These are phyloP conservation scores for Erodium trifolium DNA, from an alignment of 441 rosid genomes.

Conservation along the genomic window DNA sequence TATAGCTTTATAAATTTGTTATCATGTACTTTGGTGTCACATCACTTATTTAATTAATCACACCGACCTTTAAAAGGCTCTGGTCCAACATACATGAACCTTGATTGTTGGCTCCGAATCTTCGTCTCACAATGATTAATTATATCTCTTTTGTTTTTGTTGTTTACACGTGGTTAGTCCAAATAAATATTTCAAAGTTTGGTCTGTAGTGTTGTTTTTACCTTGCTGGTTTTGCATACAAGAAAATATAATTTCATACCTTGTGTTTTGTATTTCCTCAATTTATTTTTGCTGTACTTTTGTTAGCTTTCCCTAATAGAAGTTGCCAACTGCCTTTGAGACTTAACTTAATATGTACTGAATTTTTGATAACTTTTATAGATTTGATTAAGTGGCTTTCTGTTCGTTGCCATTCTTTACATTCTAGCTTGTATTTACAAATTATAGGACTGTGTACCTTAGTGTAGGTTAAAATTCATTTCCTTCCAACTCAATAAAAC, in stretches of 20 bases:
- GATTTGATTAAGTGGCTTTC: background rate
- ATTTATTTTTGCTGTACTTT: background rate
- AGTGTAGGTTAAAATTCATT: background rate
- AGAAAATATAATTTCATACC: background rate
- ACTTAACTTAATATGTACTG: background rate
- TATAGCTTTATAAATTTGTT: background rate
- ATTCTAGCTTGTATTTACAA: background rate
- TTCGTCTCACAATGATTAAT: background rate
- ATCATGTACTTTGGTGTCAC: background rate
- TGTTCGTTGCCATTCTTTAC: background rate
- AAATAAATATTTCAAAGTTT: background rate
- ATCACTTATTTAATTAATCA: background rate
- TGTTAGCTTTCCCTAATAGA: background rate
- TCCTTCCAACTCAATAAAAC: background rate
- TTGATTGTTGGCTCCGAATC: background rate
- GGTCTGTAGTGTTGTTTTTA: background rate
- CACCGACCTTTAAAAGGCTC: background rate
- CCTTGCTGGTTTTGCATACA: background rate
- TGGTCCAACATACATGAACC: background rate
- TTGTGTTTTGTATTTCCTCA: background rate
- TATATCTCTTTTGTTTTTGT: background rate
- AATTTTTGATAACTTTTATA: background rate
- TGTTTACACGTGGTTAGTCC: background rate
- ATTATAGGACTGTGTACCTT: background rate
- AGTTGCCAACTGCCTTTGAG: background rate